Evolutionary conservation across 306 rosid genomes (phyloP), one percentile per base, ranked within the genome.

Genomic region (Lotus japonicus): DNA sequence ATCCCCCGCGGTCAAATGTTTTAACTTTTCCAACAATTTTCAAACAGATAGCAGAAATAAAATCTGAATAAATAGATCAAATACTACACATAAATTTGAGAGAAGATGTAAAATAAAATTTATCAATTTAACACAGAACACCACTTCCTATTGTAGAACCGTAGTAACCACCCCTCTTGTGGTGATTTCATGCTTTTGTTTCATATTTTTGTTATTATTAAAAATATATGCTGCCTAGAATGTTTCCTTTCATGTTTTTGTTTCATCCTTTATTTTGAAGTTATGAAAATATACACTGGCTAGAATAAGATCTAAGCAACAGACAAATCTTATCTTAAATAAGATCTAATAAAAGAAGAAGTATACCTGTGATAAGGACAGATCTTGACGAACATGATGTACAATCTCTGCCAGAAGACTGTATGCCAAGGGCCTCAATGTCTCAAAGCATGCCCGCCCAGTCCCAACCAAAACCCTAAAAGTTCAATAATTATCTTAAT

Each of bases 391-490:
- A 87, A 95, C 99, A 87, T 95, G 97, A 81, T 95, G 99, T 72
- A 95, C 99, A 76, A 95, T 95, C 86, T 90, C 99, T 63, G 99
- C 99, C 64, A 95, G 82, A 72, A 95, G 84, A 84, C 97, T 95
- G 75, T 90, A 95, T 72, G 99, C 99, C 85, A 95, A 78, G 45
- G 99, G 99, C 70, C 99, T 84, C 83, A 90, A 72, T 1, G 97
- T 86, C 87, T 95, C 99, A 75, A 90, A 95, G 91, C 99, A 95
- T 50, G 99, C 97, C 51, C 96, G 86, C 46, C 99, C 99, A 65
- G 91, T 83, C 76, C 99, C 99, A 68, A 95, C 97, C 54, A 95
- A 83, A 77, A 88, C 96, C 88, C 99, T 95, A 77, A 55, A 77
- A 77, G 14, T 65, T 62, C 43, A 31, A n/a, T n/a, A n/a, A n/a